Conservation (phyloP, 495 filamentous ascomycete genomes). For the Chlorociboria aeruginascens region DNA sequence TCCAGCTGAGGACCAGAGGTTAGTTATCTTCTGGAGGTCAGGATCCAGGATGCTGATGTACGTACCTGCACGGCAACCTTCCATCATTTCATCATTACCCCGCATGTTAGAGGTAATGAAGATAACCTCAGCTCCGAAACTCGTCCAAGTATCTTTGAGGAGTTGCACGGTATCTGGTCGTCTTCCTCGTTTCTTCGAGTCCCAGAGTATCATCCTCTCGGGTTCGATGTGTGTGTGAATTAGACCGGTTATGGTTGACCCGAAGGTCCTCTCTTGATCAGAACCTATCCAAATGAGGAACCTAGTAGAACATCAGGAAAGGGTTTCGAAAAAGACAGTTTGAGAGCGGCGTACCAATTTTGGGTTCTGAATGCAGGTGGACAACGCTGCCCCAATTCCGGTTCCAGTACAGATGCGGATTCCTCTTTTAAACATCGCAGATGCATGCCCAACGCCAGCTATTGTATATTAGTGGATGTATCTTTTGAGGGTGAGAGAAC, state of each 20-base stretch:
- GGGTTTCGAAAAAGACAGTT: not conserved
- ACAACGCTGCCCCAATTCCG: slow-evolving; percentile 31
- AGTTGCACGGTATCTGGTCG: slow-evolving; percentile 30
- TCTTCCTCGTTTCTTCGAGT: slow-evolving; percentile 33
- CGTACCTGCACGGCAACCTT: slow-evolving; percentile 29
- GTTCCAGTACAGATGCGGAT: slow-evolving; percentile 33
- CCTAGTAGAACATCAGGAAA: slow-evolving; percentile 14
- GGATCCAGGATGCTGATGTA: slow-evolving; percentile 9
- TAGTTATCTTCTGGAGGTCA: slow-evolving; percentile 6
- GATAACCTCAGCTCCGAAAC: slow-evolving; percentile 34
- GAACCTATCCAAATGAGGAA: slow-evolving; percentile 36
- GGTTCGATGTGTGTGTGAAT: slow-evolving; percentile 32
- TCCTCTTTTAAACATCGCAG: slow-evolving; percentile 34
- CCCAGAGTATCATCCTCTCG: slow-evolving; percentile 35
- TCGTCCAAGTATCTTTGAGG: slow-evolving; percentile 29
- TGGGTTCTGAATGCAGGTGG: slow-evolving; percentile 32
- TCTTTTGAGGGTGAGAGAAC: not conserved
- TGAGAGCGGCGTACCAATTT: slow-evolving; percentile 24
- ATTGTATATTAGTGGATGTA: slow-evolving; percentile 13
- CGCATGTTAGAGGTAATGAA: slow-evolving; percentile 35
- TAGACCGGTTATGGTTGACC: slow-evolving; percentile 29
- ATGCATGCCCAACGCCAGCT: slow-evolving; percentile 33
- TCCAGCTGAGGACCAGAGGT: slow-evolving; percentile 19
- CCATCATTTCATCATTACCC: slow-evolving; percentile 36
- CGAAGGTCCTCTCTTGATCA: slow-evolving; percentile 32